Percentiles rank a stretch among this genome's conserved stretches.
Conservation (phyloP, 2,329 filamentous ascomycete species). For the Plenodomus tracheiphilus region DNA sequence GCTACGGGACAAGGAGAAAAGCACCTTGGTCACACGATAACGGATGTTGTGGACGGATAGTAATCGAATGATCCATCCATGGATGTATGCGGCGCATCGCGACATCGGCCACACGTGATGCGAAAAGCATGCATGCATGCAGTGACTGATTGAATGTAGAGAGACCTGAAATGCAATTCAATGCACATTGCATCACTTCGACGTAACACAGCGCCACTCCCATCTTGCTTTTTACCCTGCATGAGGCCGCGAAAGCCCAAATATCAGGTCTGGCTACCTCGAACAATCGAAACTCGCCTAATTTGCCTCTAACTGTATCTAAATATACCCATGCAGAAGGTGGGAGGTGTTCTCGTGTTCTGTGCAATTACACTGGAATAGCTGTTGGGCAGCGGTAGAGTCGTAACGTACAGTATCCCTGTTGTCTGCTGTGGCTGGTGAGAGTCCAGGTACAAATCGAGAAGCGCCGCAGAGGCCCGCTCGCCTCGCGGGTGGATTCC, state of each 20-base stretch:
- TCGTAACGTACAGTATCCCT: neutral
- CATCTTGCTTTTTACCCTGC: neutral
- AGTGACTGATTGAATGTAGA: neutral
- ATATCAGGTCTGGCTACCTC: neutral
- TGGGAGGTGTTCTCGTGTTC: too few species aligned
- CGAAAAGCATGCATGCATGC: neutral
- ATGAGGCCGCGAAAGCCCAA: neutral
- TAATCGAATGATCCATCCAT: neutral
- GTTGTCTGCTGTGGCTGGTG: neutral
- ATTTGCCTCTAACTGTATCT: neutral
- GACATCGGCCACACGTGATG: neutral
- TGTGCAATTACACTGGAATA: neutral
- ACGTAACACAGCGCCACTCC: neutral
- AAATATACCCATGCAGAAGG: too few species aligned
- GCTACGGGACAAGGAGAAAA: neutral
- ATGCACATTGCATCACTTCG: neutral
- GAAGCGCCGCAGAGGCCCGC: neutral
- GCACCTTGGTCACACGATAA: neutral
- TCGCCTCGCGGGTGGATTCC: neutral
- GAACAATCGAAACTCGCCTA: neutral
- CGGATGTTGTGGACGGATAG: neutral
- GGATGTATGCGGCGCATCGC: neutral
- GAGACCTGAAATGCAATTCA: neutral
- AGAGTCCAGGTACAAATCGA: neutral
- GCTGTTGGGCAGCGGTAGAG: neutral